A percentile compares a stretch with the other conserved stretches of the same genome.
Conservation (phyloP, 2,329 filamentous ascomycete species). For the Pseudogymnoascus sp. region DNA sequence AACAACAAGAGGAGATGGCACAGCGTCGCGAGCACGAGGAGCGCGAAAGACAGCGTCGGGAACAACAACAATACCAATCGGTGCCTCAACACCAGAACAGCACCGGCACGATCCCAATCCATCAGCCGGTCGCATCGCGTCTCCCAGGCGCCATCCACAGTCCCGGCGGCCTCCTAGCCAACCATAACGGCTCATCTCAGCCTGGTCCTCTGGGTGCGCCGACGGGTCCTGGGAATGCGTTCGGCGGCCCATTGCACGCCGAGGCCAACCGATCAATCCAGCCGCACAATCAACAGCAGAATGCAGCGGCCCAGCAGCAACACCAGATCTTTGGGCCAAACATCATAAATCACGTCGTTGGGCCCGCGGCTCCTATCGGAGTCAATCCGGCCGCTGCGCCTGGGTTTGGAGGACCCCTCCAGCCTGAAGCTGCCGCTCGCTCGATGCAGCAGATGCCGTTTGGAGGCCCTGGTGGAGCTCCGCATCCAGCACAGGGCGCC, state of each 20-base stretch:
- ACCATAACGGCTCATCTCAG: slow-evolving; percentile 54
- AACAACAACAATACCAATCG: slow-evolving; percentile 57
- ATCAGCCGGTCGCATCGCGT: slow-evolving; percentile 85
- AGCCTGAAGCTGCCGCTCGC: slow-evolving; percentile 35
- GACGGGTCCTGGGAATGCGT: slow-evolving; percentile 33
- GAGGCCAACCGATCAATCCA: slow-evolving; percentile 45
- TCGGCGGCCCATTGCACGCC: slow-evolving; percentile 47
- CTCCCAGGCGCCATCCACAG: slow-evolving; percentile 78
- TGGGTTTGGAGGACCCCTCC: slow-evolving; percentile 60
- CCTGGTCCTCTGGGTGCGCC: slow-evolving; percentile 37
- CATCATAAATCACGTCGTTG: slow-evolving; percentile 40
- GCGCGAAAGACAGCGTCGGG: slow-evolving; percentile 58
- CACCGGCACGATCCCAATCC: slow-evolving; percentile 79
- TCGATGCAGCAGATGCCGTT: slow-evolving; percentile 58
- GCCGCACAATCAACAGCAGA: slow-evolving; percentile 42
- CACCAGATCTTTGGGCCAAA: slow-evolving; percentile 50
- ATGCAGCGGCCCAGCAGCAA: slow-evolving; percentile 36
- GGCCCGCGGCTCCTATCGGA: slow-evolving; percentile 45
- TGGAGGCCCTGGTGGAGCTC: slow-evolving; percentile 34
- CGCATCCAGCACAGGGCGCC: slow-evolving; percentile 25
- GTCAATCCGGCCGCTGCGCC: slow-evolving; percentile 52
- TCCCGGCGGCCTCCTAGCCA: slow-evolving; percentile 77
- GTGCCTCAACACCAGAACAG: slow-evolving; percentile 74
- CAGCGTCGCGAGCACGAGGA: slow-evolving; percentile 44
- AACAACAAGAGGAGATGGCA: slow-evolving; percentile 47